phyloP scores from a whole-genome alignment of 1,139 yeast genomes.

The Pneumocystis oryctolagi region DNA sequence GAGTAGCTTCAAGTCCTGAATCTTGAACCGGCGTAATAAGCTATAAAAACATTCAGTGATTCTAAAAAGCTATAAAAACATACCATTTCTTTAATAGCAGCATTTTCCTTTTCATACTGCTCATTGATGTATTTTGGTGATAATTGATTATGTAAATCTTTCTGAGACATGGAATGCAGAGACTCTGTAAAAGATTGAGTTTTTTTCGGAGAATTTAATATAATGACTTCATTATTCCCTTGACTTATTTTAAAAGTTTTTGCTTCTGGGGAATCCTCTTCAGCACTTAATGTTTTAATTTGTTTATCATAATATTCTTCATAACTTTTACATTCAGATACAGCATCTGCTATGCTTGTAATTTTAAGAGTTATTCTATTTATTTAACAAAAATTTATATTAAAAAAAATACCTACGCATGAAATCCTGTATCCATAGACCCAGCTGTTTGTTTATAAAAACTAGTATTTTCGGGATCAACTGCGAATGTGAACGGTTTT shows the following conservation, averaged over 20 bases:
- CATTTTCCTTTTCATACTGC: background rate
- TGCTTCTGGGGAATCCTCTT: background rate
- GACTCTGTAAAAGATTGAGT: background rate
- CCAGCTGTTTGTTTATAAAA: constrained; percentile 12
- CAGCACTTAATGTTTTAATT: background rate
- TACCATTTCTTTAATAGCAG: constrained; percentile 1
- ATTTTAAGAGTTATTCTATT: background rate
- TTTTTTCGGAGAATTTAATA: background rate
- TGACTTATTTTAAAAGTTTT: too few species aligned
- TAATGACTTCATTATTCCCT: background rate
- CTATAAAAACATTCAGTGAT: background rate
- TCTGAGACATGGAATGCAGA: background rate
- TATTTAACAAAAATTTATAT: background rate
- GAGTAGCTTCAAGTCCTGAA: constrained; percentile 1
- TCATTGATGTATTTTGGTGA: background rate
- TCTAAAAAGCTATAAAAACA: constrained; percentile 4
- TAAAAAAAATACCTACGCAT: constrained; percentile 8
- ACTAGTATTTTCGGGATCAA: constrained; percentile 4
- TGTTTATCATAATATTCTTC: background rate
- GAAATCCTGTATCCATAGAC: constrained; percentile 14
- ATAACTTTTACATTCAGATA: background rate
- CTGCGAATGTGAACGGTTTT: constrained; percentile 6
- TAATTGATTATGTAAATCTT: background rate
- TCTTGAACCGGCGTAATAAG: background rate
- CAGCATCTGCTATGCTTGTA: background rate